phyloP scores from a whole-genome alignment of 1,139 yeast species.

The Taphrina flavorubra region DNA sequence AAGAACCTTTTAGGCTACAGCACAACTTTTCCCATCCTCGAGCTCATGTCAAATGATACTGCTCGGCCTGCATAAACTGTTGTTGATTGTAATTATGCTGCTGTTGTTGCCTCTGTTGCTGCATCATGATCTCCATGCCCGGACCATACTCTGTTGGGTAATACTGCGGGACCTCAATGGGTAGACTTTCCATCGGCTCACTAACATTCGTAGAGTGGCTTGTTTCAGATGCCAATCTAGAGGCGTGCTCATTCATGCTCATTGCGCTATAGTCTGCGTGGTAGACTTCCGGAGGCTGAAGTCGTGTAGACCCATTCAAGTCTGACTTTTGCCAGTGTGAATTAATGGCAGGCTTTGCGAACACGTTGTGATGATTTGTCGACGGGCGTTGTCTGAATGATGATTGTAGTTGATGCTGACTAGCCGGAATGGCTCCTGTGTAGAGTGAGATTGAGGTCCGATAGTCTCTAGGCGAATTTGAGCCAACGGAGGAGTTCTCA shows the following conservation, averaged over 20 bases:
- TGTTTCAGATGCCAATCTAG: slow-evolving; percentile 2
- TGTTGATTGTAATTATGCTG: slow-evolving; percentile 2
- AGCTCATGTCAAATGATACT: slow-evolving; percentile 9
- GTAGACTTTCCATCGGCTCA: slow-evolving; percentile 3
- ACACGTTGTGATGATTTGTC: neutral
- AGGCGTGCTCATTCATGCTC: slow-evolving; percentile 2
- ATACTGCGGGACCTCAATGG: slow-evolving; percentile 9
- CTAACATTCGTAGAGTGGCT: slow-evolving; percentile 6
- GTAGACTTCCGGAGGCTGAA: slow-evolving; percentile 10
- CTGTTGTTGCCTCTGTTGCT: slow-evolving; percentile 8
- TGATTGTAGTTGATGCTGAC: slow-evolving; percentile 3
- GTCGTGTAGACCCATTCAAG: neutral
- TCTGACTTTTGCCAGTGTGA: slow-evolving; percentile 3
- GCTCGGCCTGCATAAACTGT: slow-evolving; percentile 14
- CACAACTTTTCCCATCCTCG: neutral
- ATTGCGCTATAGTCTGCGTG: neutral
- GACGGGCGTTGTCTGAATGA: neutral
- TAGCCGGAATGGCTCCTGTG: neutral
- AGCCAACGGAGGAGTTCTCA: slow-evolving; percentile 1
- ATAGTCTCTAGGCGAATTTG: slow-evolving; percentile 4
- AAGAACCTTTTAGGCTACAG: neutral
- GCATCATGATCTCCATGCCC: slow-evolving; percentile 16
- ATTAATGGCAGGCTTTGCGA: neutral
- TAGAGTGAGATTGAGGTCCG: slow-evolving; percentile 8
- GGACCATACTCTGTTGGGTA: slow-evolving; percentile 11